Percentiles rank a stretch among this genome's conserved stretches.
phyloP scores from a whole-genome alignment of 2,329 filamentous ascomycete genomes.

The Helicocarpus griseus region DNA sequence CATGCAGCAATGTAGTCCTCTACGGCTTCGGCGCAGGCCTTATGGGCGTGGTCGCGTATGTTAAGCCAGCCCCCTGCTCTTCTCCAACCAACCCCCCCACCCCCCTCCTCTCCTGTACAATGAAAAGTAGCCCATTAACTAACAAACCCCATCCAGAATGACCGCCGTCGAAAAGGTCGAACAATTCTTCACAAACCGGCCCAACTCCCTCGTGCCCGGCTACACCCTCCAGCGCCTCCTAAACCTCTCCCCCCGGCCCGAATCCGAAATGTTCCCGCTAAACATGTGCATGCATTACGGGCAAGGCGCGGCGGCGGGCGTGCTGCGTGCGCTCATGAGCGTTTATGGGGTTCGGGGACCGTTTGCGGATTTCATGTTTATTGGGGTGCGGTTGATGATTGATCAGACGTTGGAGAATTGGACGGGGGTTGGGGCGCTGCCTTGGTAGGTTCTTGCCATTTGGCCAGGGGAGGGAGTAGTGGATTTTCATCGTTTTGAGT shows the following conservation, averaged over 20 bases:
- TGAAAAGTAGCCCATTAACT: not conserved
- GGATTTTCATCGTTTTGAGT: not conserved
- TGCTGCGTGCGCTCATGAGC: conserved; percentile 20
- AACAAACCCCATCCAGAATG: conserved; percentile 16
- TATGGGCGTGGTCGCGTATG: not conserved
- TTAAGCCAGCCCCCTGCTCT: no score
- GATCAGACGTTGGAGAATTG: conserved; percentile 23
- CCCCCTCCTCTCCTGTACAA: not conserved
- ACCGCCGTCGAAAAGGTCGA: conserved; percentile 20
- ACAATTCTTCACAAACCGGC: conserved; percentile 20
- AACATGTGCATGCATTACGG: conserved; percentile 22
- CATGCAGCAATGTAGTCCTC: not conserved
- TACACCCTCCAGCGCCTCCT: conserved; percentile 19
- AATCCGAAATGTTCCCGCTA: conserved; percentile 15
- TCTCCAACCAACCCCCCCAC: not conserved
- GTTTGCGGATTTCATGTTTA: conserved; percentile 21
- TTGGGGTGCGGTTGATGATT: conserved; percentile 19
- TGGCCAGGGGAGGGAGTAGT: not conserved
- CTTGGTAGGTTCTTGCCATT: conserved; percentile 15
- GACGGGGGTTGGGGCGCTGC: conserved; percentile 20
- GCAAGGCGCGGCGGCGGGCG: conserved; percentile 21
- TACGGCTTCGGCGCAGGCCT: not conserved
- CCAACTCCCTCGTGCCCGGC: conserved; percentile 23
- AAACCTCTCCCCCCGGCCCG: conserved; percentile 14
- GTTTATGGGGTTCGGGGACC: conserved; percentile 25